Conservation (phyloP, 2,329 filamentous ascomycete genomes). For the Coleophoma crateriformis region DNA sequence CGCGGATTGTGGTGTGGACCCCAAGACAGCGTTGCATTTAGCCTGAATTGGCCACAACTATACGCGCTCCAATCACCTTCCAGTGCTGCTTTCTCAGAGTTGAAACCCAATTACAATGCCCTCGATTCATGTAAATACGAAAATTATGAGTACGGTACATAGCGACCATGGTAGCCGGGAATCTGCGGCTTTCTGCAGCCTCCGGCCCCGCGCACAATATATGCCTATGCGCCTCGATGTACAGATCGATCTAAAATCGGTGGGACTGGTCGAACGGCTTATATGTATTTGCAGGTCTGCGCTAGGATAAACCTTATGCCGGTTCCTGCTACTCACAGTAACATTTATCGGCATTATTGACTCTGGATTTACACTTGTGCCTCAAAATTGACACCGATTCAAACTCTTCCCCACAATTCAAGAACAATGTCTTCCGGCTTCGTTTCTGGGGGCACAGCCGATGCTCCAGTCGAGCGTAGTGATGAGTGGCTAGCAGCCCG, state of each 20-base stretch:
- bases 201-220: neutral
- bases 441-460: slow-evolving; percentile 42
- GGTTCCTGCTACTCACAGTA: neutral
- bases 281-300: neutral
- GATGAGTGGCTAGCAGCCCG: slow-evolving; percentile 28
- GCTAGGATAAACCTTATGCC: neutral
- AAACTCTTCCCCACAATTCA: neutral
- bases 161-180: neutral
- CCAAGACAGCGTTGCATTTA: neutral
- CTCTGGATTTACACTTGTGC: neutral
- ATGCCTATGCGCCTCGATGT: neutral
- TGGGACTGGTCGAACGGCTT: neutral
- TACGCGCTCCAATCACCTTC: neutral
- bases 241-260: no score
- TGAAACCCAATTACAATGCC: neutral
- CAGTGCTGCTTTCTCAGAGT: neutral
- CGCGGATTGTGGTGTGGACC: neutral
- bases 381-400: neutral
- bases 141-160: no score
- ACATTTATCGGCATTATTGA: neutral
- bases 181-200: neutral
- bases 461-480: slow-evolving; percentile 33
- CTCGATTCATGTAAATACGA: neutral
- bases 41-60: neutral
- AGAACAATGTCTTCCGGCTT: slow-evolving; percentile 40